A percentile compares a stretch with the other conserved stretches of the same genome.
phyloP scores from a whole-genome alignment of 345 rosid species.

The Salix brachista region DNA sequence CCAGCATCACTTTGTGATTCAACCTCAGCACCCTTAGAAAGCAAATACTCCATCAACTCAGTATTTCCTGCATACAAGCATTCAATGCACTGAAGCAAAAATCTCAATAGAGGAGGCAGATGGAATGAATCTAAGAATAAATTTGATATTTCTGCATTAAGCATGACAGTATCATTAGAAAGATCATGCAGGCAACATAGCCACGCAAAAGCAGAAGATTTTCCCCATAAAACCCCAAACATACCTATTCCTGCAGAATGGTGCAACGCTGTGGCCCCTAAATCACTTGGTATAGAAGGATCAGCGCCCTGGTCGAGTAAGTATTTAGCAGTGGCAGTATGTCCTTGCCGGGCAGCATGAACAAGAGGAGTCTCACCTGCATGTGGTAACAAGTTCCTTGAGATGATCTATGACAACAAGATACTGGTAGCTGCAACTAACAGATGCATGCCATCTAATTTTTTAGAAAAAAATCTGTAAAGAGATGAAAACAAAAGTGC shows the following conservation, averaged over 20 bases:
- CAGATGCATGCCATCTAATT: background rate
- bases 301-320: conserved; percentile 75
- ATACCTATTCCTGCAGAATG: conserved; percentile 85
- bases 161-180: background rate
- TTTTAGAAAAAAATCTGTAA: background rate
- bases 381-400: conserved; percentile 19
- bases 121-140: background rate
- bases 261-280: conserved; percentile 86
- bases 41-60: conserved; percentile 57
- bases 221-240: background rate
- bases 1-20: conserved; percentile 87
- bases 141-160: background rate
- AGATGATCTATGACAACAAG: background rate
- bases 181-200: background rate
- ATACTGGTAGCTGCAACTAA: background rate
- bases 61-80: conserved; percentile 52
- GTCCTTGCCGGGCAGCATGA: conserved; percentile 94
- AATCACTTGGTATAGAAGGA: conserved; percentile 64
- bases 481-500: background rate
- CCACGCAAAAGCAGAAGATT: background rate
- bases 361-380: conserved; percentile 89
- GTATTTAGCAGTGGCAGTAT: conserved; percentile 65
- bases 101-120: background rate
- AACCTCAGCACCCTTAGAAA: conserved; percentile 62
- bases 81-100: background rate